Conservation (phyloP, 2,329 filamentous ascomycete species). For the Coniella vitis region DNA sequence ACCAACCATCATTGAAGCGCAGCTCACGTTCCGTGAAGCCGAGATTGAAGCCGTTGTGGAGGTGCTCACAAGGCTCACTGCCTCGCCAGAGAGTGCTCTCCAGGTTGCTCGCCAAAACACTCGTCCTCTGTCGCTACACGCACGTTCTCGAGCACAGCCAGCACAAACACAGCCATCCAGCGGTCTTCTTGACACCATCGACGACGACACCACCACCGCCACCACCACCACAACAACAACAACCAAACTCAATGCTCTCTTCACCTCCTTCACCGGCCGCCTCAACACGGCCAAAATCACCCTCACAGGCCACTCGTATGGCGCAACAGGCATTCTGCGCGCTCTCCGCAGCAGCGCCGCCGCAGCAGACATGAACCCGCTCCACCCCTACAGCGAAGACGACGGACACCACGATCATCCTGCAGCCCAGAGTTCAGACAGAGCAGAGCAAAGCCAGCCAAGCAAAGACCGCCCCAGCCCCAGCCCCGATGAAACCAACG, state of each 20-base stretch:
- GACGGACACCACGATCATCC: no score
- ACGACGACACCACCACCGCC: slow-evolving; percentile 17
- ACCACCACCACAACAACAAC: background rate
- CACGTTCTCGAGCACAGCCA: slow-evolving; percentile 19
- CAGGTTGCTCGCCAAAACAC: background rate
- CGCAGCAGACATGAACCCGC: slow-evolving; percentile 16
- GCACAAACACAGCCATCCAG: slow-evolving; percentile 39
- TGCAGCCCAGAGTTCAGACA: no score
- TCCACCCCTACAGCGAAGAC: no score
- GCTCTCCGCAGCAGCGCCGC: slow-evolving; percentile 44
- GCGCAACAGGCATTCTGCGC: slow-evolving; percentile 57
- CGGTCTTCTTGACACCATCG: slow-evolving; percentile 34
- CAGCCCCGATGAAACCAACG: no score
- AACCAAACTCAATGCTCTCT: slow-evolving; percentile 9
- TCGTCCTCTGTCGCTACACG: background rate
- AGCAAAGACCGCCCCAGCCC: no score
- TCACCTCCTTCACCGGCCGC: slow-evolving; percentile 44
- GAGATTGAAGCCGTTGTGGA: slow-evolving; percentile 40
- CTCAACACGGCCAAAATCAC: slow-evolving; percentile 50
- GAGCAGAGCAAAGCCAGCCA: no score
- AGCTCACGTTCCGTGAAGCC: slow-evolving; percentile 43
- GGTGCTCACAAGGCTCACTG: slow-evolving; percentile 34
- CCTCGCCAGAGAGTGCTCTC: slow-evolving; percentile 27
- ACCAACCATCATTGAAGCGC: slow-evolving; percentile 22
- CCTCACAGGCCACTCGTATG: slow-evolving; percentile 59